Evolutionary conservation across 495 filamentous ascomycete genomes (phyloP).

Genomic region (Bombardia bombarda): DNA sequence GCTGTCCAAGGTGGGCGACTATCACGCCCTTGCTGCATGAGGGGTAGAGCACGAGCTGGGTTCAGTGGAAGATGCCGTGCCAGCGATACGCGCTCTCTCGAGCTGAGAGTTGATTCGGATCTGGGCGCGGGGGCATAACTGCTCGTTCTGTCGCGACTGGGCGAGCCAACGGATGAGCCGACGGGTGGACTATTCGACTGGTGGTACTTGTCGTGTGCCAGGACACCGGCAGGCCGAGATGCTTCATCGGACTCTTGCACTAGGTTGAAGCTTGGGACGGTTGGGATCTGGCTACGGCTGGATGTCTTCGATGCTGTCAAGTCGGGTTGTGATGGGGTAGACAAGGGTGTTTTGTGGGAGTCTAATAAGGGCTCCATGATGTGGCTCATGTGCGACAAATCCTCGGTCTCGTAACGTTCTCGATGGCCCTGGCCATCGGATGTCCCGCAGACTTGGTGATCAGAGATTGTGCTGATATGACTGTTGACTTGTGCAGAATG

Average conservation of each 20-base stretch:
- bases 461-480: not conserved
- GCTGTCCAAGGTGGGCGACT: no score
- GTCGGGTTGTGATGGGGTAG: not conserved
- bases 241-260: not conserved
- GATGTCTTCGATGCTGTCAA: not conserved
- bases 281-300: not conserved
- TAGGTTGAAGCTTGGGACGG: not conserved
- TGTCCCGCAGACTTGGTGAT: not conserved
- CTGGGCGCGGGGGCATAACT: not conserved
- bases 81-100: slow-evolving; percentile 1
- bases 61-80: not conserved
- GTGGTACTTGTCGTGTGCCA: no score
- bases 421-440: slow-evolving; percentile 3
- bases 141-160: not conserved
- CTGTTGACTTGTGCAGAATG: no score
- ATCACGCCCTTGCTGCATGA: not conserved
- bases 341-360: not conserved
- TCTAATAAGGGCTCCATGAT: slow-evolving; percentile 1
- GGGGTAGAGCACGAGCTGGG: not conserved
- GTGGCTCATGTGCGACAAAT: not conserved
- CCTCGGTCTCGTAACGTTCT: not conserved
- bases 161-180: not conserved
- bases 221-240: no score
- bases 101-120: slow-evolving; percentile 1
- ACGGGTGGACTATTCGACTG: no score